phyloP scores from a whole-genome alignment of 306 rosid genomes.

The Fragaria vesca region DNA sequence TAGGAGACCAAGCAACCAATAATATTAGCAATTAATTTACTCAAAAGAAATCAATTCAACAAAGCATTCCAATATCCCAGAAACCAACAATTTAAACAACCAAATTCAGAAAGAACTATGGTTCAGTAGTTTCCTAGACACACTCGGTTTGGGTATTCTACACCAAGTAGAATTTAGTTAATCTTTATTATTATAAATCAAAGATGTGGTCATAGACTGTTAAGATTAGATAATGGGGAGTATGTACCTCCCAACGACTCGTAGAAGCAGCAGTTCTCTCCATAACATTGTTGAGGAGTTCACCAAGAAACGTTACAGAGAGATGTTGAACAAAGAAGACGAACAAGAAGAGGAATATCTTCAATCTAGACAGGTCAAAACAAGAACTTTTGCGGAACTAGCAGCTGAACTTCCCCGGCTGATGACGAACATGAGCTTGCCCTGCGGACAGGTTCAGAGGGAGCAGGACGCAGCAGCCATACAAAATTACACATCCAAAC shows the following conservation, averaged over 20 bases:
- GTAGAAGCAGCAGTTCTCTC: not conserved
- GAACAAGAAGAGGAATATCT: not conserved
- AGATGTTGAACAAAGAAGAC: not conserved
- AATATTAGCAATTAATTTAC: too few relatives aligned
- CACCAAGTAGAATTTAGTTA: not conserved
- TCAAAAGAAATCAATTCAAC: too few relatives aligned
- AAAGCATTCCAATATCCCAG: too few relatives aligned
- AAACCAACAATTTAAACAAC: too few relatives aligned
- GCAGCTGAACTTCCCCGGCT: not conserved
- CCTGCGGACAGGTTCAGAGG: not conserved
- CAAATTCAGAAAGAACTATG: too few relatives aligned
- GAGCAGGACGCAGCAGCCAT: not conserved
- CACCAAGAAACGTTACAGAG: not conserved
- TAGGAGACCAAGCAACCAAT: too few relatives aligned
- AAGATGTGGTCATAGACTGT: not conserved
- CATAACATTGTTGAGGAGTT: slow-evolving; percentile 56
- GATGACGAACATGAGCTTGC: not conserved
- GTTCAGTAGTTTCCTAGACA: not conserved
- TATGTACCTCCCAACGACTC: not conserved
- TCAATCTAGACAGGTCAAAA: not conserved
- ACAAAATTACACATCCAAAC: not conserved
- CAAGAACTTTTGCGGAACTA: not conserved
- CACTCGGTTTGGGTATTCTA: not conserved
- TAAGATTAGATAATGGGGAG: not conserved
- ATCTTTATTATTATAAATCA: not conserved